Evolutionary conservation across 2,329 filamentous ascomycete genomes (phyloP).

Genomic region (Fusarium sarcochroum): DNA sequence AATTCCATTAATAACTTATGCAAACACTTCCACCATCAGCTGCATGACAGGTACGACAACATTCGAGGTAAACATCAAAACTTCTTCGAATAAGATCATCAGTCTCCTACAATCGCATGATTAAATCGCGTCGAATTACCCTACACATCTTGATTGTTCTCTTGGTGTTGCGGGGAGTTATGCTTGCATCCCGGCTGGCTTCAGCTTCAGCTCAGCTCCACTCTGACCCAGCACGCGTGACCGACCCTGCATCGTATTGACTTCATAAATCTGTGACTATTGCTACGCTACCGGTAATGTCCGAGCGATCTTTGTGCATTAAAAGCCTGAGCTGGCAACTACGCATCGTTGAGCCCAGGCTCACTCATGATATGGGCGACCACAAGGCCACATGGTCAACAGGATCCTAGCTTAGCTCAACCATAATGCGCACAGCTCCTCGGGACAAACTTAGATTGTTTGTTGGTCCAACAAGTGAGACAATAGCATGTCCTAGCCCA

Average conservation of each 20-base stretch:
- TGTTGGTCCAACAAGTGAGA: too few species aligned
- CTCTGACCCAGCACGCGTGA: neutral
- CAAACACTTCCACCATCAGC: too few species aligned
- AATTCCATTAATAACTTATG: too few species aligned
- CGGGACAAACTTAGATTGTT: too few species aligned
- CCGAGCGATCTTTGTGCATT: neutral
- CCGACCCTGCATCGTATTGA: neutral
- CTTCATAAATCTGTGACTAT: neutral
- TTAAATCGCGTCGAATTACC: neutral
- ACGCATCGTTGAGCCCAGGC: neutral
- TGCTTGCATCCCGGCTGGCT: neutral
- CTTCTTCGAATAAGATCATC: too few species aligned
- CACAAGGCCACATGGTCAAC: neutral
- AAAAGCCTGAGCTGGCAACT: neutral
- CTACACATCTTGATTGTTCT: neutral
- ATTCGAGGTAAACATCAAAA: too few species aligned
- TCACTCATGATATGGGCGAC: neutral
- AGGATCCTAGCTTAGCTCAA: neutral
- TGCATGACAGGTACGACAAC: too few species aligned
- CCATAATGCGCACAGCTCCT: neutral
- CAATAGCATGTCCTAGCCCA: too few species aligned
- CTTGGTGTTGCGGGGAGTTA: neutral
- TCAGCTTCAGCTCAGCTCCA: neutral
- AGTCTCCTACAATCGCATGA: neutral
- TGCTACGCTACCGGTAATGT: neutral